Conservation (phyloP, 345 rosid species). For the Ailanthus altissimus region DNA sequence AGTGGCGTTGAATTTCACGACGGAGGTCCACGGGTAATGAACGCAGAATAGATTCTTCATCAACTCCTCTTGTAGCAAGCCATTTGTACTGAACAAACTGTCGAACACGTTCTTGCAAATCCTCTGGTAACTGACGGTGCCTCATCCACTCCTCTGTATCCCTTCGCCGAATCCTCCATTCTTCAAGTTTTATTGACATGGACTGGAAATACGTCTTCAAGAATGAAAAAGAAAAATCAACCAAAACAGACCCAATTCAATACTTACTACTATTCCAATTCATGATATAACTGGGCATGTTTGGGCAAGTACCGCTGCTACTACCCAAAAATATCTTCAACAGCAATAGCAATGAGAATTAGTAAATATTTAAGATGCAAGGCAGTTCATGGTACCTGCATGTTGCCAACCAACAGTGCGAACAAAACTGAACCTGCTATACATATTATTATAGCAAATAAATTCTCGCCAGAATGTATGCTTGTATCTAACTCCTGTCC, state of each 20-base stretch:
- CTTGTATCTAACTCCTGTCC: slow-evolving; percentile 82
- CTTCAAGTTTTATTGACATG: slow-evolving; percentile 77
- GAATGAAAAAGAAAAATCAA: slow-evolving; percentile 8
- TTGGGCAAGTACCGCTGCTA: not conserved
- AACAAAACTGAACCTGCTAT: slow-evolving; percentile 69
- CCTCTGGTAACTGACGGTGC: slow-evolving; percentile 83
- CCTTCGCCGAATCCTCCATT: slow-evolving; percentile 84
- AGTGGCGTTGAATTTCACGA: slow-evolving; percentile 90
- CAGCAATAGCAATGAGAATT: not conserved
- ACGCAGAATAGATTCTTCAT: slow-evolving; percentile 76
- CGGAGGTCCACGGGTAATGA: slow-evolving; percentile 83
- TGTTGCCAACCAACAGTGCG: slow-evolving; percentile 85
- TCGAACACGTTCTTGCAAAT: slow-evolving; percentile 75
- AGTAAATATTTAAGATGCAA: not conserved
- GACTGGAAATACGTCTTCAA: slow-evolving; percentile 84
- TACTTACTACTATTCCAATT: not conserved
- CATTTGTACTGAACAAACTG: slow-evolving; percentile 83
- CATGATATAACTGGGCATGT: not conserved
- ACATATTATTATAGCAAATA: slow-evolving; percentile 69
- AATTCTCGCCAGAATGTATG: slow-evolving; percentile 65
- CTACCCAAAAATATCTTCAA: too few relatives aligned
- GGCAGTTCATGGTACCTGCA: slow-evolving; percentile 61
- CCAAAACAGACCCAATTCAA: not conserved
- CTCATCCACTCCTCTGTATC: slow-evolving; percentile 99
- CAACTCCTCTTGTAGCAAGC: slow-evolving; percentile 92